These are phyloP conservation scores for Meredithiella fracta DNA, from an alignment of 2,329 filamentous ascomycete genomes.

Conservation along the genomic window DNA sequence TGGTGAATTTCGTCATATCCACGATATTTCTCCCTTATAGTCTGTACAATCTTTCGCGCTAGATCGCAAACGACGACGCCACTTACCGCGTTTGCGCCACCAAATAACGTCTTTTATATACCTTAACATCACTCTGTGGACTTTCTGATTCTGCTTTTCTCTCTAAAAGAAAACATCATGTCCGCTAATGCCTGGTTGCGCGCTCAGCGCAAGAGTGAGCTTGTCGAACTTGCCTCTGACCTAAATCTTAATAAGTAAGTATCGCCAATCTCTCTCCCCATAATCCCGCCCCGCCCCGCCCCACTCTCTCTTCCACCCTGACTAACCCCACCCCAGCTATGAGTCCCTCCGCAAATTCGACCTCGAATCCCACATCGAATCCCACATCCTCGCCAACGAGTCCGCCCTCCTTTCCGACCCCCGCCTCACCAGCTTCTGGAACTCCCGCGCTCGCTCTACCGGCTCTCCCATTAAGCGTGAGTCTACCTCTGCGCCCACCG, in stretches of 20 bases:
- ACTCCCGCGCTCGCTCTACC: constrained; percentile 41
- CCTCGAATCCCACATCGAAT: constrained; percentile 58
- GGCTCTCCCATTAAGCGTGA: constrained; percentile 47
- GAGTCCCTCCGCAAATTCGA: constrained; percentile 62
- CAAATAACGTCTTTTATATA: not conserved
- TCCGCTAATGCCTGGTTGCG: constrained; percentile 58
- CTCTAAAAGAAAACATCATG: constrained; percentile 29
- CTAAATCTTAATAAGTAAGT: constrained; percentile 60
- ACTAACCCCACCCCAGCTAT: constrained; percentile 32
- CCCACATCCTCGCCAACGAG: constrained; percentile 54
- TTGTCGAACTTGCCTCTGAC: constrained; percentile 55
- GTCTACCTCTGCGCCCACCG: constrained; percentile 24
- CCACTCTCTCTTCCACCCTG: not conserved
- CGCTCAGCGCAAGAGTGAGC: constrained; percentile 66
- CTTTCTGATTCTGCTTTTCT: not conserved
- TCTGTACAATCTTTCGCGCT: not conserved
- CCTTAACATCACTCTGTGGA: not conserved
- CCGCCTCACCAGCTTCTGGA: constrained; percentile 60
- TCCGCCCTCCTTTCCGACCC: constrained; percentile 46
- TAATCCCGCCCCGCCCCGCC: not conserved
- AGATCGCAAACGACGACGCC: not conserved
- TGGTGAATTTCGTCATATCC: too few species aligned
- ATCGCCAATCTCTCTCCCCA: not conserved
- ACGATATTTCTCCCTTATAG: not conserved
- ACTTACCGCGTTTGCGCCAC: not conserved